Evolutionary conservation across 495 filamentous ascomycete genomes (phyloP).

Genomic region (Aspergillus diversus): DNA sequence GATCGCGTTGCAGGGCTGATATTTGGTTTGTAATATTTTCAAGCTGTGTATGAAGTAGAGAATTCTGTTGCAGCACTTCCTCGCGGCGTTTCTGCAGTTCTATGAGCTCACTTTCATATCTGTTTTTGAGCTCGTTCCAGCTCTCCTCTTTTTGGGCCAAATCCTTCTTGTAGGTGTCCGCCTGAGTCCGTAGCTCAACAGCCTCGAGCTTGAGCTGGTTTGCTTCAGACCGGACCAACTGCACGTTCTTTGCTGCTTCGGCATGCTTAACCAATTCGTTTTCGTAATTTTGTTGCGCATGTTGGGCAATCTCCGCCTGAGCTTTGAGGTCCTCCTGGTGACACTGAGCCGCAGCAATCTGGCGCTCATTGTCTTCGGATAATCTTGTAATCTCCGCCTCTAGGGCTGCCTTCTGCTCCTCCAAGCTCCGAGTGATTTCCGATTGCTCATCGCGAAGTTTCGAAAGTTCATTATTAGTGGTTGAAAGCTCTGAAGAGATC

Average conservation of each 20-base stretch:
- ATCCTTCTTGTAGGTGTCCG: conserved; percentile 77
- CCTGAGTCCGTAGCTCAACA: conserved; percentile 70
- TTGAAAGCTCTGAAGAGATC: conserved; percentile 75
- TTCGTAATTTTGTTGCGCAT: conserved; percentile 95
- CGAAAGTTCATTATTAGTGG: conserved; percentile 78
- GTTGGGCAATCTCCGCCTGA: conserved; percentile 89
- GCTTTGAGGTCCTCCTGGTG: conserved; percentile 89
- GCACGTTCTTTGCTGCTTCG: conserved; percentile 82
- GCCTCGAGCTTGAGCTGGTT: conserved; percentile 79
- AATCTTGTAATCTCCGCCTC: conserved; percentile 78
- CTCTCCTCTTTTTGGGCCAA: conserved; percentile 81
- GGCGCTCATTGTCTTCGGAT: conserved; percentile 82
- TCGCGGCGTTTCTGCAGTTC: conserved; percentile 79
- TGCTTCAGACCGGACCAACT: conserved; percentile 74
- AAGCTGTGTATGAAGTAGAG: conserved; percentile 83
- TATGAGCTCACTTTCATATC: conserved; percentile 79
- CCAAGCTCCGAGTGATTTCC: conserved; percentile 69
- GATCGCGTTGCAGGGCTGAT: conserved; percentile 71
- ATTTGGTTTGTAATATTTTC: conserved; percentile 82
- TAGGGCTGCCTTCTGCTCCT: conserved; percentile 76
- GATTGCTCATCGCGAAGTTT: conserved; percentile 74
- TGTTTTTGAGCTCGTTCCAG: conserved; percentile 79
- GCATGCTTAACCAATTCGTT: conserved; percentile 91
- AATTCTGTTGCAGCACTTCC: conserved; percentile 82
- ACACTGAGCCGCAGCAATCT: conserved; percentile 72